Base-by-base conservation (phyloP, 2,329 filamentous ascomycete species). In the Penicillium sp. region DNA sequence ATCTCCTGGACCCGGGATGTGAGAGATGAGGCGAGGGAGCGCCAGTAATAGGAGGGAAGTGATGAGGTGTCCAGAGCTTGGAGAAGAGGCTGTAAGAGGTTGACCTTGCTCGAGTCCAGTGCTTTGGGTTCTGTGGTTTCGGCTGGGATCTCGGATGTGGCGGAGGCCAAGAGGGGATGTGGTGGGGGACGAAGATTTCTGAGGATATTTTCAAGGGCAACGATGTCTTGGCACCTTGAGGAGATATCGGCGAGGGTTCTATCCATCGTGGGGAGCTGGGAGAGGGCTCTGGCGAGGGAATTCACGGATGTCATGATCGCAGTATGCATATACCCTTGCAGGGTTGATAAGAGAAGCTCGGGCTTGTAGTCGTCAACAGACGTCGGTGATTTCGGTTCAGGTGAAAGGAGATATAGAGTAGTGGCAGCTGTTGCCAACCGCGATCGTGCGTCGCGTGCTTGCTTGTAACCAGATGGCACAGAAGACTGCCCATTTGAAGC, bases 31-130 rank as follows among this genome's bases (percentile, higher is more conserved):
- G 94, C 94, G 66, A 97, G 83, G 8, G 89, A 90, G 49, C 94
- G 84, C 92, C 94, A 99, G 76, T 96, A 99, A 71, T 93, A 96
- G 0, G 90, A 93, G 1, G 91, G 86, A 14, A 99, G 78, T 2
- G 90, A 94, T 0, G 90, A 86, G 0, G 92, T 96, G 73, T 97
- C 94, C 7, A 99, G 83, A n/a, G 87, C 81, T 10, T 83, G 78
- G 8, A 96, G 82, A 0, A 96, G 77, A 0, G 87, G 87, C 54
- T 88, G 83, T 0, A 97, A 80, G 40, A 97, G 82, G 54, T 84
- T 84, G 45, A 66, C 53, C 27, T 69, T 67, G 36, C 44, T 60
- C 24, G 43, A 32, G 44, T 31, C 29, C 42, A 39, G 32, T n/a
- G 46, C 48, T 27, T 27, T 27, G 24, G 5, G 24, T 32, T 62